Percentiles rank a stretch among this genome's conserved stretches.
These are phyloP conservation scores for Aspergillus avenaceus DNA, from an alignment of 495 filamentous ascomycete genomes.

Conservation along the genomic window DNA sequence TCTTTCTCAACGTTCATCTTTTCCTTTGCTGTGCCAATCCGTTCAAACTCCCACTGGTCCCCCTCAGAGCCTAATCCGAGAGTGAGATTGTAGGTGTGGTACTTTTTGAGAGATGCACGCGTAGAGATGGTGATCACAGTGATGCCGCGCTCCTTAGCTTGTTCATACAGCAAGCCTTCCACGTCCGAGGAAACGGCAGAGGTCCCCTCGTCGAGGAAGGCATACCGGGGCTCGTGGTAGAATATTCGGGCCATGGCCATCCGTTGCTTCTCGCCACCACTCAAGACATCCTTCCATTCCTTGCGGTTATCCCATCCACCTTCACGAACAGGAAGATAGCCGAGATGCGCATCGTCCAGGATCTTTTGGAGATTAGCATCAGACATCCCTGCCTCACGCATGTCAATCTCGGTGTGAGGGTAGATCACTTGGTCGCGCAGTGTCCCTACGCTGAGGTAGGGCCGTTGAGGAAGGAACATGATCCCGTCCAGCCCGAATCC, in stretches of 20 bases:
- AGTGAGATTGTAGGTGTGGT: conserved; percentile 84
- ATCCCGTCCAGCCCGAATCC: conserved; percentile 79
- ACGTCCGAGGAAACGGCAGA: conserved; percentile 91
- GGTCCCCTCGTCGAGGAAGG: conserved; percentile 93
- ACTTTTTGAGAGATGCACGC: conserved; percentile 86
- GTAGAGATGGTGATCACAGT: conserved; percentile 94
- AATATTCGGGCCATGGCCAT: conserved; percentile 85
- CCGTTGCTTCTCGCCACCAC: conserved; percentile 96
- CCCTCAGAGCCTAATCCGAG: conserved; percentile 67
- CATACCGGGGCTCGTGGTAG: conserved; percentile 93
- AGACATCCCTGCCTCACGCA: conserved; percentile 72
- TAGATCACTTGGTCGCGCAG: conserved; percentile 97
- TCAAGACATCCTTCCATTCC: conserved; percentile 97
- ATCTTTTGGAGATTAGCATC: conserved; percentile 72
- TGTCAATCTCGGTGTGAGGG: conserved; percentile 89
- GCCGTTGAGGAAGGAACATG: conserved; percentile 96
- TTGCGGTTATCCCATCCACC: conserved; percentile 96
- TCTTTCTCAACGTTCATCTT: conserved; percentile 89
- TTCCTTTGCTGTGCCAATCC: conserved; percentile 89
- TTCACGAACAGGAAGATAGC: conserved; percentile 86
- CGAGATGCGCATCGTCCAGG: conserved; percentile 77
- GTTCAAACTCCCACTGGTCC: conserved; percentile 78
- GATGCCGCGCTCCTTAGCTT: conserved; percentile 85
- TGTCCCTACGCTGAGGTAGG: conserved; percentile 92
- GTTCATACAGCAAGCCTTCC: conserved; percentile 89